A percentile compares a stretch with the other conserved stretches of the same genome.
Evolutionary conservation across 192 early-diverging fungal genomes (phyloP).

Genomic region (Backusella macrospora): DNA sequence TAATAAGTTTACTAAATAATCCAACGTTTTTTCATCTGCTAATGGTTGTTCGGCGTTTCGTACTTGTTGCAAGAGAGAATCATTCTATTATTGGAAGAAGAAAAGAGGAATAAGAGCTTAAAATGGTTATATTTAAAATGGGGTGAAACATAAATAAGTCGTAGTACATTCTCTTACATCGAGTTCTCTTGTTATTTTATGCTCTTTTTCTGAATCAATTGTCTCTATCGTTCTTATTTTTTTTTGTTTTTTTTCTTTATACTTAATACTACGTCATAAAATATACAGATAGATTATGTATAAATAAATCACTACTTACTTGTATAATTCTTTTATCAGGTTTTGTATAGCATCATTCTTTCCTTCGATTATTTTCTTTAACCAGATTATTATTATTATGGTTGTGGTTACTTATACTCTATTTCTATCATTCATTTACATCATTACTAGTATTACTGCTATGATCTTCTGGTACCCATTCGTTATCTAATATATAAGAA

Average conservation of each 20-base stretch:
- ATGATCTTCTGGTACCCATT: conserved; percentile 17
- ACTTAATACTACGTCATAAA: neutral
- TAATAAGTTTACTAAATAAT: conserved; percentile 5
- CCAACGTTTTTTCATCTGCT: conserved; percentile 1
- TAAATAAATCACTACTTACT: neutral
- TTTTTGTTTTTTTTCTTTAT: neutral
- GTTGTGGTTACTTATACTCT: too few species aligned
- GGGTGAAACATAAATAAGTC: neutral
- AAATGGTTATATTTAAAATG: neutral
- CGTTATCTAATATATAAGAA: conserved; percentile 10
- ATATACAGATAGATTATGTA: neutral
- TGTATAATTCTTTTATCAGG: neutral
- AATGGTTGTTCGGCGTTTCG: neutral
- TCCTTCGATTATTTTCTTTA: neutral
- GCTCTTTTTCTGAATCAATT: conserved; percentile 1
- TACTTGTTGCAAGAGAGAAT: neutral
- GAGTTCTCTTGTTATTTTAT: conserved; percentile 5
- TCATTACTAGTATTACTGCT: neutral
- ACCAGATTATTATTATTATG: neutral
- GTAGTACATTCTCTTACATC: neutral
- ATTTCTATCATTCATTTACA: too few species aligned
- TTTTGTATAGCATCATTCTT: neutral
- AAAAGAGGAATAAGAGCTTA: neutral
- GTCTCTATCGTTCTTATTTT: neutral
- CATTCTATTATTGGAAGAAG: neutral